Evolutionary conservation across 192 early-diverging fungal species (phyloP).

Genomic region (Coemansia sp.): DNA sequence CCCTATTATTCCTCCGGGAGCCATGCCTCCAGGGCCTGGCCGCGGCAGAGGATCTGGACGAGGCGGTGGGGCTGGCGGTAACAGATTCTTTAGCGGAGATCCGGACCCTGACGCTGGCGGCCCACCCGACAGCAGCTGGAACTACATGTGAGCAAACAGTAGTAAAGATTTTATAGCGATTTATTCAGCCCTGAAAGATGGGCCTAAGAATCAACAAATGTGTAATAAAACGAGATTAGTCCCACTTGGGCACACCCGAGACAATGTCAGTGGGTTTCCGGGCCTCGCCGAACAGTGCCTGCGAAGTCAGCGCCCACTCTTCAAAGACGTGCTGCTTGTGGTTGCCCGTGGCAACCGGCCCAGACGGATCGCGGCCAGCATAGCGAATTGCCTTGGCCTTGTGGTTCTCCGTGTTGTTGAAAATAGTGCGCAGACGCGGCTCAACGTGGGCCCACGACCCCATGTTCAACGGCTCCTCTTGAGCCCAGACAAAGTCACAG

Average conservation of each 20-base stretch:
- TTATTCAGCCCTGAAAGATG: background rate
- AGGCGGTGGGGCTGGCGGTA: constrained; percentile 15
- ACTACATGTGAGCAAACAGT: constrained; percentile 20
- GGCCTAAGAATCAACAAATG: background rate
- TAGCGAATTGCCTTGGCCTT: constrained; percentile 62
- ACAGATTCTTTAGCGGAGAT: constrained; percentile 36
- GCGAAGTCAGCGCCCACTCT: constrained; percentile 69
- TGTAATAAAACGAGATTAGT: constrained; percentile 17
- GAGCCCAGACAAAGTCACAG: constrained; percentile 88
- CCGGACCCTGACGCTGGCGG: constrained; percentile 32
- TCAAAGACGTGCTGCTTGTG: constrained; percentile 92
- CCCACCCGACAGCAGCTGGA: constrained; percentile 39
- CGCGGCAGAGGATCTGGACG: constrained; percentile 19
- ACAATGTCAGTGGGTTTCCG: constrained; percentile 67
- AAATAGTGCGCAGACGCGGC: constrained; percentile 80
- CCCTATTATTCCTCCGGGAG: constrained; percentile 81
- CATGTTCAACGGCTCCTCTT: constrained; percentile 95
- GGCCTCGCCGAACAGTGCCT: constrained; percentile 70
- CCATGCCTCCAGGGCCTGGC: constrained; percentile 12
- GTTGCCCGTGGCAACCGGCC: constrained; percentile 87
- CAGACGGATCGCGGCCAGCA: constrained; percentile 87
- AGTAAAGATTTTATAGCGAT: background rate
- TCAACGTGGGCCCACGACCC: constrained; percentile 88
- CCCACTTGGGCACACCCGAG: constrained; percentile 71
- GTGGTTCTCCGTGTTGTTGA: constrained; percentile 72